Percentiles rank a stretch among this genome's conserved stretches.
phyloP scores from a whole-genome alignment of 2,329 filamentous ascomycete species.

The Stylonectria norvegica region DNA sequence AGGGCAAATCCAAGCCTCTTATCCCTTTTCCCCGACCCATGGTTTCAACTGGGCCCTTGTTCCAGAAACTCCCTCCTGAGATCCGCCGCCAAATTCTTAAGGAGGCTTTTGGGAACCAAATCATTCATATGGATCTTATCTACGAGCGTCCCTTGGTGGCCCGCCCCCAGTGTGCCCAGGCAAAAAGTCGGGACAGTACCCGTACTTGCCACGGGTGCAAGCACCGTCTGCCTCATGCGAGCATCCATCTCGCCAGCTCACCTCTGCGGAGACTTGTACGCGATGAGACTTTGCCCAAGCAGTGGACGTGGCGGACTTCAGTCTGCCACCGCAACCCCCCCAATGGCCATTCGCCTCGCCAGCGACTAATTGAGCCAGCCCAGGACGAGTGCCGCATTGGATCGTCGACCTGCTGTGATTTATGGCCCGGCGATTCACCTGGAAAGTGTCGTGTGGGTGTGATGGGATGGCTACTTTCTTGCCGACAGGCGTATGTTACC shows the following conservation, averaged over 20 bases:
- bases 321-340: conserved; percentile 24
- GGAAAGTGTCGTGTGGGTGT: conserved; percentile 23
- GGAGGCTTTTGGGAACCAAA: conserved; percentile 19
- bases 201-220: too few species aligned
- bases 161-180: too few species aligned
- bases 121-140: conserved; percentile 25
- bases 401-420: conserved; percentile 12
- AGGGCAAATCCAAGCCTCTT: too few species aligned
- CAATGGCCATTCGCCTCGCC: neutral
- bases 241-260: too few species aligned
- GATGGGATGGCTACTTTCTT: conserved; percentile 31
- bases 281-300: conserved; percentile 5
- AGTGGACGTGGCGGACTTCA: conserved; percentile 26
- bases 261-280: too few species aligned
- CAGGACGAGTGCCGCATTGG: conserved; percentile 19
- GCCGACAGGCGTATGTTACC: conserved; percentile 27
- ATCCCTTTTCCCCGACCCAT: conserved; percentile 1
- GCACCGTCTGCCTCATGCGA: too few species aligned
- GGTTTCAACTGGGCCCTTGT: conserved; percentile 21
- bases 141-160: conserved; percentile 14
- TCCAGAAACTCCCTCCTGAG: conserved; percentile 22
- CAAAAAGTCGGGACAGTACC: too few species aligned
- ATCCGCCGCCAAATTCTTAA: conserved; percentile 23
- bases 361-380: conserved; percentile 15
- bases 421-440: conserved; percentile 19